Evolutionary conservation across 257 asterid species (phyloP), one percentile per base, ranked within the genome.

Genomic region (Misopates orontium): DNA sequence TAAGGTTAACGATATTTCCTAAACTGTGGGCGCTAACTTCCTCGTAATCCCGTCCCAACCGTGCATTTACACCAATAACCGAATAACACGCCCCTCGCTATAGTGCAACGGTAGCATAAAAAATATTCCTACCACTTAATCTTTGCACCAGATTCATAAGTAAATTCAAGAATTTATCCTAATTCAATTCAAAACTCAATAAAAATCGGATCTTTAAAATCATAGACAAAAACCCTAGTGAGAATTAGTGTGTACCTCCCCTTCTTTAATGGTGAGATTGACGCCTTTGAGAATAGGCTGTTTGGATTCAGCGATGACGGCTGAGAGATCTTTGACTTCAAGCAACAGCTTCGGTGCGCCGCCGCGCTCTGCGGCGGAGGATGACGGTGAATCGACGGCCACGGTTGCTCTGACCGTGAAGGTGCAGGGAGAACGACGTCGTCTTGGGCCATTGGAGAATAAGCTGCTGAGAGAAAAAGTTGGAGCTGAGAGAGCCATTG

Each of bases 281-380:
- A 94, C 90, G 47, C 98, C 99, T 75, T 94, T 94, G 20, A 94
- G 85, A 64, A 94, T 83, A n/a, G 67, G 71, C 80, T 85, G 83
- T 72, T 77, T 90, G 10, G 98, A 83, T 49, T 88, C 96, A 40
- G 81, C 54, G 71, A 94, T 74, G 41, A 85, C 88, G 44, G 99
- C 98, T 13, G 85, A 68, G 15, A 94, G 92, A 47, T 84, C 95
- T 50, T 82, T 88, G 66, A 94, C 99, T 71, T 90, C 90, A 47
- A 94, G 95, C 61, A 90, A 82, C 18, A 86, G 79, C 72, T 84
- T 78, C 45, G 81, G 75, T 5, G 69, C 71, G 64, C 75, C 87
- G 23, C 74, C 71, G 61, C 60, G 62, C 31, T 69, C 78, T 71
- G 85, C 24, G 51, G 81, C 11, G 67, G 96, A 73, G 28, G 86